These are phyloP conservation scores for Didymella exigua DNA, from an alignment of 2,329 filamentous ascomycete species.

Conservation along the genomic window DNA sequence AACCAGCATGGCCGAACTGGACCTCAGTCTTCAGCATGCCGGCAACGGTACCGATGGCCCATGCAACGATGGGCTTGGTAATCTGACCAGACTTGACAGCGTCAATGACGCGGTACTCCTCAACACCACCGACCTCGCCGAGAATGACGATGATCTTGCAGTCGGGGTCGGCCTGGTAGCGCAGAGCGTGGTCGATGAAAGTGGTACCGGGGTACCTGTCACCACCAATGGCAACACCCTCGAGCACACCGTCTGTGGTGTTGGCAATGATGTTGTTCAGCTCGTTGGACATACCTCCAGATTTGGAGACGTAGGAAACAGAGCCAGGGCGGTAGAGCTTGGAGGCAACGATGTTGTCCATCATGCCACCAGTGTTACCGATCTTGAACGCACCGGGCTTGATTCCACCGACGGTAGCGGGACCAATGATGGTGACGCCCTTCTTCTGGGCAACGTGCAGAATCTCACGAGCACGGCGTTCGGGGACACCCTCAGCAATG, in stretches of 20 bases:
- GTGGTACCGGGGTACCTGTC: conserved; percentile 98
- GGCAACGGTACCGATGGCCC: conserved; percentile 98
- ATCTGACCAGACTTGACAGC: conserved; percentile 93
- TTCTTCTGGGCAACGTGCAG: conserved; percentile 96
- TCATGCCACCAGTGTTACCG: conserved; percentile 99
- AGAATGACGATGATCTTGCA: conserved; percentile 97
- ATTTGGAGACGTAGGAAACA: conserved; percentile 99
- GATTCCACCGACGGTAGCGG: conserved; percentile 97
- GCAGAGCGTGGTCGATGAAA: conserved; percentile 97
- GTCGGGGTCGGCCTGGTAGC: conserved; percentile 94
- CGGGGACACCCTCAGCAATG: conserved; percentile 98
- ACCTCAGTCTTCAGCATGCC: conserved; percentile 99
- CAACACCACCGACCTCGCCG: conserved; percentile 98
- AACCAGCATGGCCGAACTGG: conserved; percentile 98
- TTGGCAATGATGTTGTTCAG: conserved; percentile 99
- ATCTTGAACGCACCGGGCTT: conserved; percentile 99
- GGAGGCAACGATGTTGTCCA: conserved; percentile 99
- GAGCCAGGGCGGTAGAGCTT: conserved; percentile 99
- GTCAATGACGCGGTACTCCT: conserved; percentile 99
- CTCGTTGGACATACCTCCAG: conserved; percentile 99
- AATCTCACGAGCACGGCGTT: conserved; percentile 97
- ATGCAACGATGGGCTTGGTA: conserved; percentile 98
- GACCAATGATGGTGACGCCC: conserved; percentile 98
- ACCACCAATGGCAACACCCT: conserved; percentile 99
- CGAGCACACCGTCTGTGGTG: conserved; percentile 96